These are phyloP conservation scores for Omphalea diandra DNA, from an alignment of 441 rosid species.

Conservation along the genomic window DNA sequence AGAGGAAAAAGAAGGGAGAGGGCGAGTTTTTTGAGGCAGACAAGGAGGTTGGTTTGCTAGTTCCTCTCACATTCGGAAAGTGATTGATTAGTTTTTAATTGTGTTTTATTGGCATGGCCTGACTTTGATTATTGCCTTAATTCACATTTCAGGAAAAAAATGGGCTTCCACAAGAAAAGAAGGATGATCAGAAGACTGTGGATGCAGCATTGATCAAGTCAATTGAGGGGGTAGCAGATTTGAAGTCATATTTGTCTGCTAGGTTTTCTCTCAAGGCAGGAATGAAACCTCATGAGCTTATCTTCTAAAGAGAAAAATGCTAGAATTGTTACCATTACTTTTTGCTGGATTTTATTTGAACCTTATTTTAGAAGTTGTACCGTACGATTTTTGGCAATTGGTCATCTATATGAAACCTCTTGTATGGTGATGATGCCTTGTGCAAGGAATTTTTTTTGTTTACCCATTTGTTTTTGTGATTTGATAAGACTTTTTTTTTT, in stretches of 20 bases:
- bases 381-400: conserved; percentile 15
- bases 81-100: background rate
- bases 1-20: conserved; percentile 73
- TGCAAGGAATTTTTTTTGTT: conserved; percentile 15
- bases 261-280: conserved; percentile 52
- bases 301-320: conserved; percentile 34
- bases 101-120: background rate
- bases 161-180: conserved; percentile 41
- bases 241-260: conserved; percentile 46
- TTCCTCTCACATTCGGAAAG: background rate
- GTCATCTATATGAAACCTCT: conserved; percentile 23
- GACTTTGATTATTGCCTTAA: background rate
- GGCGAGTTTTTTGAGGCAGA: conserved; percentile 83
- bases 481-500: too few relatives aligned
- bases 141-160: conserved; percentile 37
- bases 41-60: conserved; percentile 46
- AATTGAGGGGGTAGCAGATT: conserved; percentile 42
- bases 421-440: conserved; percentile 14
- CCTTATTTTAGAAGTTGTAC: conserved; percentile 11
- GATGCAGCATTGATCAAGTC: conserved; percentile 39
- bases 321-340: background rate
- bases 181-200: conserved; percentile 53
- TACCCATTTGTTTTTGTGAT: background rate
- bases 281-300: conserved; percentile 58
- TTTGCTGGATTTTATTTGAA: conserved; percentile 23